Conservation (phyloP, 2,329 filamentous ascomycete species). For the Epichloe sp. region DNA sequence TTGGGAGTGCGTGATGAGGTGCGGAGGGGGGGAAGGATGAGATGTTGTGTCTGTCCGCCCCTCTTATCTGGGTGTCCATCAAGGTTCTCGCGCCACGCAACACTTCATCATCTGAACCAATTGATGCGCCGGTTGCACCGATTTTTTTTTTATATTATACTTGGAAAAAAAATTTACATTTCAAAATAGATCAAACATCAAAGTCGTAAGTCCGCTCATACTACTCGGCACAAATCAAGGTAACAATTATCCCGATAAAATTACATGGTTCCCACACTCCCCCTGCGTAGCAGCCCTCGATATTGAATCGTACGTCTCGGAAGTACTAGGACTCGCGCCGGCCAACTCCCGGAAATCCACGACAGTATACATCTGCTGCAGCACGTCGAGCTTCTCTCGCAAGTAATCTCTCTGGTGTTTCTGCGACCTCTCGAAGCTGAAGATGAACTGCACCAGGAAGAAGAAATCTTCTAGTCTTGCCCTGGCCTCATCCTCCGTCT, state of each 20-base stretch:
- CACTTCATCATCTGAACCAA: neutral
- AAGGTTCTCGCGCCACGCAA: neutral
- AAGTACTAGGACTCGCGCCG: slow-evolving; percentile 11
- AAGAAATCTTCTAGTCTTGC: slow-evolving; percentile 39
- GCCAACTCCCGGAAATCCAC: slow-evolving; percentile 16
- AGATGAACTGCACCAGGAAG: slow-evolving; percentile 36
- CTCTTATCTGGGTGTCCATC: neutral
- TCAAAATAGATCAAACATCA: no score
- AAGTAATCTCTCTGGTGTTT: slow-evolving; percentile 29
- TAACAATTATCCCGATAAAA: neutral
- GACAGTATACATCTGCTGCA: slow-evolving; percentile 19
- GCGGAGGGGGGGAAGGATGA: neutral
- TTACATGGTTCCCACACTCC: neutral
- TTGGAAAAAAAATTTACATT: no score
- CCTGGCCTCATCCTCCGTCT: slow-evolving; percentile 28
- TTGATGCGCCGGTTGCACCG: no score
- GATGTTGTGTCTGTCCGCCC: no score
- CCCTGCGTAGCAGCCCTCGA: slow-evolving; percentile 1
- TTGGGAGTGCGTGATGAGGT: neutral
- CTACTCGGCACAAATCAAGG: no score
- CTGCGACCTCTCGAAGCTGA: slow-evolving; percentile 34
- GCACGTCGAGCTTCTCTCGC: slow-evolving; percentile 24
- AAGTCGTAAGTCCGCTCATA: no score
- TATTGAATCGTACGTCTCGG: slow-evolving; percentile 3
- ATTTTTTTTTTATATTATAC: fast-evolving